phyloP scores from a whole-genome alignment of 306 rosid genomes.

The Dryas drummondii region DNA sequence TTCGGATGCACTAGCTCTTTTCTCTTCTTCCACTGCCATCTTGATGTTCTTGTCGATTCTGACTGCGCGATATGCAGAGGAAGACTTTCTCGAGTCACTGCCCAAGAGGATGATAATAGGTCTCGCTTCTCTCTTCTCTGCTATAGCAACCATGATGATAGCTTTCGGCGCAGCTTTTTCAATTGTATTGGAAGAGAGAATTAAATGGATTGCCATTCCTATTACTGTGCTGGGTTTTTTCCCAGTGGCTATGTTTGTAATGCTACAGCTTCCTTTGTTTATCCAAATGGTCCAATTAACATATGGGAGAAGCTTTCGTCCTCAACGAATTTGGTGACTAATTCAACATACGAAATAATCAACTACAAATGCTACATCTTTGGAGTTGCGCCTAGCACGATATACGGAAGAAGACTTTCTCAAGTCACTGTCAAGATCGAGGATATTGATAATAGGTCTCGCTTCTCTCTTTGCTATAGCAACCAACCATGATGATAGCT shows the following conservation, averaged over 20 bases:
- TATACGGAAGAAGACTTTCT: too few relatives aligned
- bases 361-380: too few relatives aligned
- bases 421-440: too few relatives aligned
- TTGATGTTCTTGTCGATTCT: background rate
- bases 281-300: background rate
- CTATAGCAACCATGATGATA: background rate
- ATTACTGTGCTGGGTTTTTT: background rate
- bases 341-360: too few relatives aligned
- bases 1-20: background rate
- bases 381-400: too few relatives aligned
- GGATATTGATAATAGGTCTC: too few relatives aligned
- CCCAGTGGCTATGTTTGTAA: background rate
- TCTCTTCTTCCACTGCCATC: background rate
- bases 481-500: too few relatives aligned
- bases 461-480: too few relatives aligned
- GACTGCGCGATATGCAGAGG: slow-evolving; percentile 1
- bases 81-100: background rate
- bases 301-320: too few relatives aligned
- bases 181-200: background rate
- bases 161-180: background rate
- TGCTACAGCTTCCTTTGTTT: background rate
- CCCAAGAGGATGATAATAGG: background rate
- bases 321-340: too few relatives aligned
- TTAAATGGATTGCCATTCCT: background rate
- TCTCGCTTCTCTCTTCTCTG: background rate